Conservation (phyloP, 2,329 filamentous ascomycete genomes). For the Alternaria ventricosa region DNA sequence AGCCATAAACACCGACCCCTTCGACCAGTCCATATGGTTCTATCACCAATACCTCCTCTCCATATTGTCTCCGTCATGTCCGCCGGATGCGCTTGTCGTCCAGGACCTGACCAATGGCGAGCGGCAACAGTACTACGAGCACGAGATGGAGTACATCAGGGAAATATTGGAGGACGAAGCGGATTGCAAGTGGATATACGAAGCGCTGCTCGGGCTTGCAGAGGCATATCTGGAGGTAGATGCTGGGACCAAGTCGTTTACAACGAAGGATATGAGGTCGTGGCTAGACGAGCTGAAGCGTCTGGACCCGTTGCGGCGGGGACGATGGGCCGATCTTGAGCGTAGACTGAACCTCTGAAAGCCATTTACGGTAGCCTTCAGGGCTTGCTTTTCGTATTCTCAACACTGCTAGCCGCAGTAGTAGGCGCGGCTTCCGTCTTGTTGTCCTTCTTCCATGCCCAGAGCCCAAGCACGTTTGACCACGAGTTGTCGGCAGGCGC, state of each 20-base stretch:
- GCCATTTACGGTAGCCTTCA: slow-evolving; percentile 50
- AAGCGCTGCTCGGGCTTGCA: slow-evolving; percentile 80
- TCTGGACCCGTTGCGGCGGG: slow-evolving; percentile 75
- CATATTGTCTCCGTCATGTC: slow-evolving; percentile 60
- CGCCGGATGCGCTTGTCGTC: slow-evolving; percentile 65
- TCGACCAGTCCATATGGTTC: slow-evolving; percentile 96
- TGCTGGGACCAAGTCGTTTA: slow-evolving; percentile 47
- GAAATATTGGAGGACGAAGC: slow-evolving; percentile 70
- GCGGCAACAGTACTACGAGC: slow-evolving; percentile 68
- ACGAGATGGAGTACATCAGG: slow-evolving; percentile 78
- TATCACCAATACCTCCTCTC: slow-evolving; percentile 90
- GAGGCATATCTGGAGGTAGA: slow-evolving; percentile 63
- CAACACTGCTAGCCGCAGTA: slow-evolving; percentile 65
- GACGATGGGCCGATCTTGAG: slow-evolving; percentile 77
- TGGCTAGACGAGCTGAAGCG: slow-evolving; percentile 70
- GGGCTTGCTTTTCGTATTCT: slow-evolving; percentile 61
- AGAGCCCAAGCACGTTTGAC: slow-evolving; percentile 40
- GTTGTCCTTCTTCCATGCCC: slow-evolving; percentile 40
- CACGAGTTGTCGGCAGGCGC: slow-evolving; percentile 22
- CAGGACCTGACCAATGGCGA: slow-evolving; percentile 67
- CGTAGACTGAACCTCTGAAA: slow-evolving; percentile 51
- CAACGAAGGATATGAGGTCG: slow-evolving; percentile 53
- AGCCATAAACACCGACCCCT: slow-evolving; percentile 85
- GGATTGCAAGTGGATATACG: slow-evolving; percentile 88
- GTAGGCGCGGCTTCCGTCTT: slow-evolving; percentile 60